phyloP scores from a whole-genome alignment of 192 early-diverging fungal species.

The Dimargaris cristalligena region DNA sequence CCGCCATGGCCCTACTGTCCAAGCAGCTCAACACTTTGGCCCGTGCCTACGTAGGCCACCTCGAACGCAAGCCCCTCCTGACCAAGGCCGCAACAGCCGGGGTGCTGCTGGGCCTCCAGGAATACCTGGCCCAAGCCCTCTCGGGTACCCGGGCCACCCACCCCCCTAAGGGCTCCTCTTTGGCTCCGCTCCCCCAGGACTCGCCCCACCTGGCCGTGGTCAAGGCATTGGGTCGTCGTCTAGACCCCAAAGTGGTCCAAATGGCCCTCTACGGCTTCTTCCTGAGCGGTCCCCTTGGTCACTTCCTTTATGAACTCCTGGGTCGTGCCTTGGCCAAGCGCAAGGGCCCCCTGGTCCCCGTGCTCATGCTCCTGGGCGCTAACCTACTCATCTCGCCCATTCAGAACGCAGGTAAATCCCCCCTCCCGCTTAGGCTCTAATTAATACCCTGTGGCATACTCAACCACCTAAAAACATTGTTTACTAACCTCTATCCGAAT shows the following conservation, averaged over 20 bases:
- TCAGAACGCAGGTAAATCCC: constrained; percentile 61
- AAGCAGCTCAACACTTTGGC: constrained; percentile 30
- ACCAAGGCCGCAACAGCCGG: constrained; percentile 71
- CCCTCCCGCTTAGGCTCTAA: too few relatives aligned
- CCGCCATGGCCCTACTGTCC: constrained; percentile 24
- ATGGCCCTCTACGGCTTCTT: constrained; percentile 72
- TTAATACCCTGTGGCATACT: background rate
- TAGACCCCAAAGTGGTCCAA: constrained; percentile 52
- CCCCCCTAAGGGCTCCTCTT: constrained; percentile 16
- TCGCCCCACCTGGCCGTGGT: background rate
- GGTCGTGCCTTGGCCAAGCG: constrained; percentile 56
- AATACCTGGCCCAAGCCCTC: constrained; percentile 49
- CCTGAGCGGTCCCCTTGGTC: constrained; percentile 67
- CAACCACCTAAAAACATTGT: background rate
- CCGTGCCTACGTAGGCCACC: constrained; percentile 38
- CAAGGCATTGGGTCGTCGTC: constrained; percentile 15
- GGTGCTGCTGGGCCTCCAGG: constrained; percentile 59
- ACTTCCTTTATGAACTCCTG: constrained; percentile 58
- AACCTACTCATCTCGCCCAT: constrained; percentile 74
- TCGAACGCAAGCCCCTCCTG: constrained; percentile 45
- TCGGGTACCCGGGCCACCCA: constrained; percentile 33
- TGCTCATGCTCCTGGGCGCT: constrained; percentile 53
- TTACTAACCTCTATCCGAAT: background rate
- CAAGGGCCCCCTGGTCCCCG: constrained; percentile 36
- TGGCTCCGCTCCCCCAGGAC: constrained; percentile 7